Evolutionary conservation across 208 protist genomes (phyloP), one percentile per base, ranked within the genome.

Genomic region (Porcisia deanei): DNA sequence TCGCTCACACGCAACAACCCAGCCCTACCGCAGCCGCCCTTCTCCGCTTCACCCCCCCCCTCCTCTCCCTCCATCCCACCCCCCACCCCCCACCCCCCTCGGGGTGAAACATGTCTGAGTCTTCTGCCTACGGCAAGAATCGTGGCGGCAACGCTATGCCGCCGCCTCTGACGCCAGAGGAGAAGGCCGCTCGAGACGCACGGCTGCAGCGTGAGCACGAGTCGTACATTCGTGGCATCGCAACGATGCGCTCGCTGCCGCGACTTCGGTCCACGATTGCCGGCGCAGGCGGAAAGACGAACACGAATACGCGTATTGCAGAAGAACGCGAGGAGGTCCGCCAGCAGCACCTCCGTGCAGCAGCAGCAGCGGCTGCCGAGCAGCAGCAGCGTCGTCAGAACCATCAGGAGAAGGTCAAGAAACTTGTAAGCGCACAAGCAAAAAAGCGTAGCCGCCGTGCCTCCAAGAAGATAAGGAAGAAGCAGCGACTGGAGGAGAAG

Each of bases 261-360:
- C 86, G 88, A 22, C 82, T 94, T 54, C 90, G 85, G 47, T 97
- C 92, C 9, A 95, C 90, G 53, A 94, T 95, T 67, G 92, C 92
- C 39, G 92, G 92, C 20, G 92, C 90, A 0, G 89, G 90, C 49
- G 90, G 90, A 12, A 93, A 93, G 71, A 97, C 92, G 4, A 95
- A 95, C 63, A 87, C 85, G 14, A 77, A 83, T 41, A 85, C 86
- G 12, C 87, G 92, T 49, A 80, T 91, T 20, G 86, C 87, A 14
- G 84, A 94, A 66, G 89, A 95, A 70, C 81, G 81, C 25, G 92
- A 95, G 60, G 78, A 76, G 67, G 58, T 85, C 76, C 84, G 92
- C 2, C 85, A 85, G 54, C 80, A 87, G 30, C 85, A 88, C 47
- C 66, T 93, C 39, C 81, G 85, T 55, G 53, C 41, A 25, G 81